Percentiles rank a stretch among this genome's conserved stretches.
Conservation (phyloP, 441 rosid species). For the Brassica hybrid region DNA sequence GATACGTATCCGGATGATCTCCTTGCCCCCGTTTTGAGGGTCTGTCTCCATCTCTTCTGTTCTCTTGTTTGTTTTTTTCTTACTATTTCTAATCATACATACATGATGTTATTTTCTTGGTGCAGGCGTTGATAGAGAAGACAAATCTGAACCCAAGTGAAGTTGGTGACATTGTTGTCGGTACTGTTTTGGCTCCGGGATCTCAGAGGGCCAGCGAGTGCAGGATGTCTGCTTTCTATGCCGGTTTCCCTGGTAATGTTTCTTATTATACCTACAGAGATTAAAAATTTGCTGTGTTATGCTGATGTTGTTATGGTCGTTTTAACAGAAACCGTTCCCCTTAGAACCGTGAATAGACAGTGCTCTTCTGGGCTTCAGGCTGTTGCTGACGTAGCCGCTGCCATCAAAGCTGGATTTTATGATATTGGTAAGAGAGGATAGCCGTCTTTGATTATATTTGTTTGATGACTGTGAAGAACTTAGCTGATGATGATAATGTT, state of each 20-base stretch:
- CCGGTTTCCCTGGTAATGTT: slow-evolving; percentile 90
- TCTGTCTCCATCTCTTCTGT: slow-evolving; percentile 20
- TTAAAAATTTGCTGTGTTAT: neutral
- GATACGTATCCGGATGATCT: slow-evolving; percentile 95
- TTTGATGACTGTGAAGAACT: neutral
- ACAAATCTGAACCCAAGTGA: slow-evolving; percentile 84
- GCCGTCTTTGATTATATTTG: neutral
- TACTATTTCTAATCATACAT: neutral
- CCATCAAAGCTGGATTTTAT: slow-evolving; percentile 95
- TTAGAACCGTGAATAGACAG: slow-evolving; percentile 96
- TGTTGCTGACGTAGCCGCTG: slow-evolving; percentile 99
- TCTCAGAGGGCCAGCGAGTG: slow-evolving; percentile 94
- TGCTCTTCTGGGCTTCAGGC: slow-evolving; percentile 99
- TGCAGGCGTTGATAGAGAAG: slow-evolving; percentile 85
- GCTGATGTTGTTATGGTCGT: slow-evolving; percentile 3
- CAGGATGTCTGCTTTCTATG: slow-evolving; percentile 98
- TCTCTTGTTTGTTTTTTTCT: neutral
- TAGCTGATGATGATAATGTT: slow-evolving; percentile 2
- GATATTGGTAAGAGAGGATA: slow-evolving; percentile 70
- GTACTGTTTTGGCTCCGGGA: slow-evolving; percentile 92
- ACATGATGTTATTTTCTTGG: neutral
- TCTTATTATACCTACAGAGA: no score
- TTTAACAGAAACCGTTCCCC: slow-evolving; percentile 75
- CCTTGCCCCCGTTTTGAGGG: slow-evolving; percentile 91
- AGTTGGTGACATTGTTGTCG: slow-evolving; percentile 97